These are phyloP conservation scores for Calonectria pseudoreteaudii DNA, from an alignment of 2,329 filamentous ascomycete species.

Conservation along the genomic window DNA sequence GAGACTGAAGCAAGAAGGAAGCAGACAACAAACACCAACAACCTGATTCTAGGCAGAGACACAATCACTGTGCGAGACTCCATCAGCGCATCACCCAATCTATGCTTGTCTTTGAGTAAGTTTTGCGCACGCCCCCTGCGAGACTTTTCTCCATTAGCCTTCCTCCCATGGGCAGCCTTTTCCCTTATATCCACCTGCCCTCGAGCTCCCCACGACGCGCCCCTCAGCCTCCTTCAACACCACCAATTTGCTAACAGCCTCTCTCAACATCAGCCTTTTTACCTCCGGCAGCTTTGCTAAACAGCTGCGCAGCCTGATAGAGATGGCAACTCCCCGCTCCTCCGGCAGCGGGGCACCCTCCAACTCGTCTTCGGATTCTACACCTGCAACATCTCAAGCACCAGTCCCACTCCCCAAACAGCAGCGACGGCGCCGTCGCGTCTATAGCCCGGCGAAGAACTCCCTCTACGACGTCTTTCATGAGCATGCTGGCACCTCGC, in stretches of 20 bases:
- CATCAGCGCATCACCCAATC: slow-evolving; percentile 25
- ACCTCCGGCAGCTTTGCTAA: slow-evolving; percentile 42
- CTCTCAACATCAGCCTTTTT: slow-evolving; percentile 37
- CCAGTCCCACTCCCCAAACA: slow-evolving; percentile 36
- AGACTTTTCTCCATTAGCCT: background rate
- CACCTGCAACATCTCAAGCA: slow-evolving; percentile 42
- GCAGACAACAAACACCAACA: slow-evolving; percentile 22
- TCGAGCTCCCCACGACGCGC: background rate
- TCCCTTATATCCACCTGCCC: slow-evolving; percentile 6
- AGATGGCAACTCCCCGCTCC: slow-evolving; percentile 41
- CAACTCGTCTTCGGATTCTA: slow-evolving; percentile 32
- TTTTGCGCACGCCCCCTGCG: slow-evolving; percentile 7
- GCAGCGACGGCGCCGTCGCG: slow-evolving; percentile 42
- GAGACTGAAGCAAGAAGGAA: slow-evolving; percentile 29
- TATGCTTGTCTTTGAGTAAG: slow-evolving; percentile 48
- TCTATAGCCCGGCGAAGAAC: slow-evolving; percentile 56
- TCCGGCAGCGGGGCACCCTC: slow-evolving; percentile 27
- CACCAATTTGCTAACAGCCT: slow-evolving; percentile 26
- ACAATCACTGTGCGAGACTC: slow-evolving; percentile 11
- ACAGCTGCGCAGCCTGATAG: slow-evolving; percentile 46
- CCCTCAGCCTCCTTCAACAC: slow-evolving; percentile 14
- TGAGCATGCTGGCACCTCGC: slow-evolving; percentile 58
- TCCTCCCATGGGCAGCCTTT: slow-evolving; percentile 3
- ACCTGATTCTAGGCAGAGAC: slow-evolving; percentile 12
- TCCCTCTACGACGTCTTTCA: slow-evolving; percentile 67